Evolutionary conservation across 192 early-diverging fungal species (phyloP), one percentile per base, ranked within the genome.

Genomic region (Coemansia sp.): DNA sequence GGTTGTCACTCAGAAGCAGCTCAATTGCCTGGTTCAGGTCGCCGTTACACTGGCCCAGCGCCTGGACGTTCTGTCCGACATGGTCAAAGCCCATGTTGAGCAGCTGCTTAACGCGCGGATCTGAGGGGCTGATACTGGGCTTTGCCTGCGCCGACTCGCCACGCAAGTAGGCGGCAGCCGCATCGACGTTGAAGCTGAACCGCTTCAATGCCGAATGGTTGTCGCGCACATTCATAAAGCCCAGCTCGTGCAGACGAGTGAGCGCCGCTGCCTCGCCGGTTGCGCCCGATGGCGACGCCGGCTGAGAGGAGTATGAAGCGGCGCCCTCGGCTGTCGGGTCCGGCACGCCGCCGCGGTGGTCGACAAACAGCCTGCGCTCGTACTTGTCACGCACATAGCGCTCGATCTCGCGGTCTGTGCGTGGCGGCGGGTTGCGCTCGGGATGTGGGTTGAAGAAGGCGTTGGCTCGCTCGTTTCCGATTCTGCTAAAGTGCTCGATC

Each of bases 331-430:
- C 25, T 52, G 72, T 83, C 40, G 74, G 82, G 28, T 62, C 81
- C 14, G 57, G 52, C 19, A 70, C 45, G 4, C 73, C 68, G 52
- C 50, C 64, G 47, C 57, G 68, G 34, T 64, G 70, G 33, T 83
- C 82, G 65, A 85, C 86, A 82, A 82, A 92, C 50, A 70, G 66
- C 33, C 83, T 87, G 55, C 72, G 86, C 64, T 96, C 92, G 75
- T 95, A 98, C 79, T 98, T 98, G 79, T 93, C 84, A 29, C 93
- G 88, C 55, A 98, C 94, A 58, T 88, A 95, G 38, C 82, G 77
- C 65, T 95, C 93, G 83, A 96, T 86, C 30, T 92, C 92, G 22
- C 88, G 87, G 72, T 87, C 89, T 44, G 83, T 76, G 28, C 83
- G 80, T 20, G 89, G 88, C 47, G 86, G 72, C 19, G 85, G 84